Evolutionary conservation across 2,329 filamentous ascomycete species (phyloP).

Genomic region (Trichoderma breve): DNA sequence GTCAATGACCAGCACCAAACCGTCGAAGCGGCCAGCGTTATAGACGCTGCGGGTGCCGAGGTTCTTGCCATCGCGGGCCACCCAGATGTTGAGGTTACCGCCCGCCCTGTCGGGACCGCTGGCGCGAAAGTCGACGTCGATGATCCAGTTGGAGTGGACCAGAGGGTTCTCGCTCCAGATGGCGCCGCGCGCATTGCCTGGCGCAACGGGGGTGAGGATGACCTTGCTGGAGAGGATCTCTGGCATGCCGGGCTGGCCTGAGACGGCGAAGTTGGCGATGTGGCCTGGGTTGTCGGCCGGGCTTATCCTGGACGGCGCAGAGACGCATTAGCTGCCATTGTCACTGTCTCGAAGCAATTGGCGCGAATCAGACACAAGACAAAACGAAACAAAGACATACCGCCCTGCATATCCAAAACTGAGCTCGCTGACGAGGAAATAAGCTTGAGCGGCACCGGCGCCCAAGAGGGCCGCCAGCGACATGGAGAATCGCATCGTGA

Average conservation of each 20-base stretch:
- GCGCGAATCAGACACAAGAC: not conserved
- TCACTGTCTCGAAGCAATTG: not conserved
- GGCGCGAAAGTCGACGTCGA: slow-evolving; percentile 83
- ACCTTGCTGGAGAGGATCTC: slow-evolving; percentile 82
- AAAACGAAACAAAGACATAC: slow-evolving; percentile 35
- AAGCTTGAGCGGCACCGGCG: slow-evolving; percentile 54
- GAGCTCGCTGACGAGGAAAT: slow-evolving; percentile 67
- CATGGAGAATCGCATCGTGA: slow-evolving; percentile 46
- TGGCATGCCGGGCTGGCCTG: slow-evolving; percentile 54
- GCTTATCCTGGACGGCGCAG: slow-evolving; percentile 56
- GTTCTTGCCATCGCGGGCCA: slow-evolving; percentile 66
- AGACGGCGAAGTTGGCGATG: slow-evolving; percentile 55
- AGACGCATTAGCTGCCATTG: not conserved
- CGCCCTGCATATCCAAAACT: slow-evolving; percentile 73
- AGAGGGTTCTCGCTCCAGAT: slow-evolving; percentile 71
- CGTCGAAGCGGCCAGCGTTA: slow-evolving; percentile 81
- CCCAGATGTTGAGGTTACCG: slow-evolving; percentile 94
- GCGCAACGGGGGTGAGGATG: slow-evolving; percentile 83
- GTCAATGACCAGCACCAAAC: slow-evolving; percentile 84
- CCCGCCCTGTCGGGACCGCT: slow-evolving; percentile 80
- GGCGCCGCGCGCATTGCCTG: slow-evolving; percentile 80
- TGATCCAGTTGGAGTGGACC: slow-evolving; percentile 69
- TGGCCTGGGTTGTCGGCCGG: slow-evolving; percentile 49
- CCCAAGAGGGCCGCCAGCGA: slow-evolving; percentile 44
- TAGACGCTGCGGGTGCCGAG: slow-evolving; percentile 78